A percentile compares a stretch with the other conserved stretches of the same genome.
Evolutionary conservation across 441 rosid genomes (phyloP).

Genomic region (Raphanus hybrid): DNA sequence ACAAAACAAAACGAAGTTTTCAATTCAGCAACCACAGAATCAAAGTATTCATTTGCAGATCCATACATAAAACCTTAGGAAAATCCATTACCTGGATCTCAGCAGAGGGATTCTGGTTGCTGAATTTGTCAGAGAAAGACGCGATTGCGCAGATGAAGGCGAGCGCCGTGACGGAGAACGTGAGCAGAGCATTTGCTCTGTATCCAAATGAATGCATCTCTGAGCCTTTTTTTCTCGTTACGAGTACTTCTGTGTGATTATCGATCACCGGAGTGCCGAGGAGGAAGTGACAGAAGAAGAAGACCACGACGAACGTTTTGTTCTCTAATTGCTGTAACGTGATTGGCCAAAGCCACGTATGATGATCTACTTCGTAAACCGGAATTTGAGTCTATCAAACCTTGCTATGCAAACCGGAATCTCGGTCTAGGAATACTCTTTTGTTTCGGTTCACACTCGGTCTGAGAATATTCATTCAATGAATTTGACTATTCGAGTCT

Average conservation of each 20-base stretch:
- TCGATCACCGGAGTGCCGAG: background rate
- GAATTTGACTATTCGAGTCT: background rate
- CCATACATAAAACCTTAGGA: background rate
- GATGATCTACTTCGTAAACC: too few relatives aligned
- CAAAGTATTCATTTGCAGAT: constrained; percentile 23
- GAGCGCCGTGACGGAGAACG: constrained; percentile 78
- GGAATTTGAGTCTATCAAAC: too few relatives aligned
- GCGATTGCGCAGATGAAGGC: constrained; percentile 84
- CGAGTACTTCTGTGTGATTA: background rate
- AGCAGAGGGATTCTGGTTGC: constrained; percentile 72
- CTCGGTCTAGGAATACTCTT: too few relatives aligned
- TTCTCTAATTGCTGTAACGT: too few relatives aligned
- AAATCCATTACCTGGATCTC: constrained; percentile 69
- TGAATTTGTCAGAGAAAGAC: constrained; percentile 84
- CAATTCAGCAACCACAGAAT: background rate
- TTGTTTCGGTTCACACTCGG: too few relatives aligned
- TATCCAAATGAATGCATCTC: constrained; percentile 87
- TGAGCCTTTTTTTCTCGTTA: background rate
- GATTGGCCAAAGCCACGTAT: too few relatives aligned
- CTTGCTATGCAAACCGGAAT: too few relatives aligned
- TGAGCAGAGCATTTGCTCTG: constrained; percentile 87
- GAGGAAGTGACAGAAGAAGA: background rate
- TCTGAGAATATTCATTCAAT: constrained; percentile 7
- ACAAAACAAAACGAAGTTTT: background rate
- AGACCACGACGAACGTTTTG: constrained; percentile 38